Evolutionary conservation across 2,329 filamentous ascomycete species (phyloP).

Genomic region (Colletotrichum gigasporum): DNA sequence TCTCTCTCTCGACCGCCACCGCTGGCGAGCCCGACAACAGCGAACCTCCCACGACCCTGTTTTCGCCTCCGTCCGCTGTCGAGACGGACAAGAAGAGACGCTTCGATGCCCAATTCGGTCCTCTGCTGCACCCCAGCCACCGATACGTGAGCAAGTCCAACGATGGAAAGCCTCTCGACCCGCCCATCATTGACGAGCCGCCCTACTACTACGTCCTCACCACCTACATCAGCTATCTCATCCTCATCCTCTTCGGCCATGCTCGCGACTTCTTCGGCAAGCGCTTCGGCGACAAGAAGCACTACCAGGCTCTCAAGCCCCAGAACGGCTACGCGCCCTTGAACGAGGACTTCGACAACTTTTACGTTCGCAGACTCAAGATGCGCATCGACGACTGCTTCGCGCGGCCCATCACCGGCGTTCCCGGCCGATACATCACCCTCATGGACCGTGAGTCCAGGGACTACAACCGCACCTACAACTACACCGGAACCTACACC

Average conservation of each 20-base stretch:
- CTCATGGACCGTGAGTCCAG: slow-evolving; percentile 90
- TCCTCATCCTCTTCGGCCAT: slow-evolving; percentile 95
- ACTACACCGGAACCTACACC: slow-evolving; percentile 87
- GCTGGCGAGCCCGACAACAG: slow-evolving; percentile 77
- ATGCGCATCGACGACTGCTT: slow-evolving; percentile 97
- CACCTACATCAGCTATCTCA: slow-evolving; percentile 97
- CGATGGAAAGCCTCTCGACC: slow-evolving; percentile 76
- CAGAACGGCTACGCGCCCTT: slow-evolving; percentile 92
- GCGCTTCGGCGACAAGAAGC: slow-evolving; percentile 84
- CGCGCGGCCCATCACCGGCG: slow-evolving; percentile 88
- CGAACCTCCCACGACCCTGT: slow-evolving; percentile 80
- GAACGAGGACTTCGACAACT: slow-evolving; percentile 99
- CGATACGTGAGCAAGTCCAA: slow-evolving; percentile 90
- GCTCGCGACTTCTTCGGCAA: slow-evolving; percentile 98
- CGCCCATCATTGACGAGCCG: slow-evolving; percentile 92
- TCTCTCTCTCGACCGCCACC: slow-evolving; percentile 88
- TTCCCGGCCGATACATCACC: slow-evolving; percentile 93
- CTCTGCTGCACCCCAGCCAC: slow-evolving; percentile 81
- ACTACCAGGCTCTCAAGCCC: slow-evolving; percentile 83
- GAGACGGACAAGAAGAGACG: slow-evolving; percentile 80
- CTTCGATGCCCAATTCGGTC: slow-evolving; percentile 91
- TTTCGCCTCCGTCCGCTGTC: slow-evolving; percentile 86
- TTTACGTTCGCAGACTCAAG: slow-evolving; percentile 93
- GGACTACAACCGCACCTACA: slow-evolving; percentile 91
- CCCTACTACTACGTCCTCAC: slow-evolving; percentile 97